Evolutionary conservation across 2,329 filamentous ascomycete genomes (phyloP).

Genomic region (Waltergamsia citrina): DNA sequence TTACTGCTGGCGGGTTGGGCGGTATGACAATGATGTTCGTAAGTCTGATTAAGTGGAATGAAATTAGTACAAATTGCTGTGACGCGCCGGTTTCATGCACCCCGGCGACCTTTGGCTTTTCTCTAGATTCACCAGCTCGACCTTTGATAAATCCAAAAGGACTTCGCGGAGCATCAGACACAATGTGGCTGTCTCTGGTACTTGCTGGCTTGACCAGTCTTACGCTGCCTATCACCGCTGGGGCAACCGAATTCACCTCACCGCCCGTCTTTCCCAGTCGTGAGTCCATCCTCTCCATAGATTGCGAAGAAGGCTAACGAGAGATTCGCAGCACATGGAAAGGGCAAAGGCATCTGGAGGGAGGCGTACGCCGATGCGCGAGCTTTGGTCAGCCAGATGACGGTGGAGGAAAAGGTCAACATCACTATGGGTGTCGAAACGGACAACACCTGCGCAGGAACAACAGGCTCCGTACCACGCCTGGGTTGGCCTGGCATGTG

Average conservation of each 20-base stretch:
- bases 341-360: constrained; percentile 36
- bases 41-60: no score
- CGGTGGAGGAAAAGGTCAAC: constrained; percentile 54
- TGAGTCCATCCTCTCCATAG: constrained; percentile 6
- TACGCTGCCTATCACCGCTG: neutral
- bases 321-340: constrained; percentile 18
- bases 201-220: constrained; percentile 1
- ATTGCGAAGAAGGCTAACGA: no score
- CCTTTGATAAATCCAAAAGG: no score
- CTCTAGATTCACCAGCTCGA: no score
- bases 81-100: no score
- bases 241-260: constrained; percentile 5
- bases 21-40: no score
- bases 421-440: constrained; percentile 43
- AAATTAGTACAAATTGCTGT: no score
- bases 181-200: neutral
- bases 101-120: no score
- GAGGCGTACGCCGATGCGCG: constrained; percentile 49
- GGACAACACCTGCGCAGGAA: constrained; percentile 37
- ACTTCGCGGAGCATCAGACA: no score
- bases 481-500: constrained; percentile 37
- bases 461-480: constrained; percentile 33
- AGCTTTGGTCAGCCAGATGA: constrained; percentile 50
- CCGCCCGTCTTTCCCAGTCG: constrained; percentile 15
- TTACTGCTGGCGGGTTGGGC: no score